A percentile compares a stretch with the other conserved stretches of the same genome.
These are phyloP conservation scores for Starmerella floricola DNA, from an alignment of 805 yeast genomes.

Conservation along the genomic window DNA sequence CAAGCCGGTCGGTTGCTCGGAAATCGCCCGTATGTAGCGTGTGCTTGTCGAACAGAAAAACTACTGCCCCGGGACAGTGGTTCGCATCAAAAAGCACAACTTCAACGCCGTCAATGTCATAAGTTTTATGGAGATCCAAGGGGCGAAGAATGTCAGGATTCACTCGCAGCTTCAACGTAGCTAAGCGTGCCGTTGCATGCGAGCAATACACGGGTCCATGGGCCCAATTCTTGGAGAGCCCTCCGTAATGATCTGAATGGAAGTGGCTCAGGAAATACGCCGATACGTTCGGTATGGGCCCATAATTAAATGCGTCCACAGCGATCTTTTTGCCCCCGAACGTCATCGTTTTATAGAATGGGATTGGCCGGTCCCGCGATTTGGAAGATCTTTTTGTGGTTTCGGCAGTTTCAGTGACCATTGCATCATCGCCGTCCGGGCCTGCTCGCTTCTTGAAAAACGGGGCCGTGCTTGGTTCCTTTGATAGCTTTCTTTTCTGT, in stretches of 20 bases:
- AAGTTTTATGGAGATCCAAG: constrained; percentile 30
- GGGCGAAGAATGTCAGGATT: constrained; percentile 35
- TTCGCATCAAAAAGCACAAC: constrained; percentile 72
- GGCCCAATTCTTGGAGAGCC: constrained; percentile 65
- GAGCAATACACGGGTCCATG: constrained; percentile 65
- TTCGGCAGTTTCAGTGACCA: no score
- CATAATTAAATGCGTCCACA: constrained; percentile 32
- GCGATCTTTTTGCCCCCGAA: constrained; percentile 25
- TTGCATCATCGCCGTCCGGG: no score
- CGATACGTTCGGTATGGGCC: constrained; percentile 26
- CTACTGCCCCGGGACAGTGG: constrained; percentile 92
- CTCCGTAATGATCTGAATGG: constrained; percentile 91
- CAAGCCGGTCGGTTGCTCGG: constrained; percentile 48
- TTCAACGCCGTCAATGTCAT: constrained; percentile 34
- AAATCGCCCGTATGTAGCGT: constrained; percentile 87
- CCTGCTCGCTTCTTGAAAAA: no score
- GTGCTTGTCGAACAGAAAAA: constrained; percentile 52
- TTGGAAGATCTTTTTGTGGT: not conserved
- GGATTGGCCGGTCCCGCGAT: constrained; percentile 12
- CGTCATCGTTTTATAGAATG: constrained; percentile 28
- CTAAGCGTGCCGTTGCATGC: constrained; percentile 49
- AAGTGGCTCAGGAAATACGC: constrained; percentile 45
- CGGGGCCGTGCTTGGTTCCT: no score
- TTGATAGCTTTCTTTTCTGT: no score
- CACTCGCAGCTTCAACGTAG: constrained; percentile 44